Percentiles rank a stretch among this genome's conserved stretches.
Conservation (phyloP, 2,329 filamentous ascomycete species). For the Colletotrichum australisinense region DNA sequence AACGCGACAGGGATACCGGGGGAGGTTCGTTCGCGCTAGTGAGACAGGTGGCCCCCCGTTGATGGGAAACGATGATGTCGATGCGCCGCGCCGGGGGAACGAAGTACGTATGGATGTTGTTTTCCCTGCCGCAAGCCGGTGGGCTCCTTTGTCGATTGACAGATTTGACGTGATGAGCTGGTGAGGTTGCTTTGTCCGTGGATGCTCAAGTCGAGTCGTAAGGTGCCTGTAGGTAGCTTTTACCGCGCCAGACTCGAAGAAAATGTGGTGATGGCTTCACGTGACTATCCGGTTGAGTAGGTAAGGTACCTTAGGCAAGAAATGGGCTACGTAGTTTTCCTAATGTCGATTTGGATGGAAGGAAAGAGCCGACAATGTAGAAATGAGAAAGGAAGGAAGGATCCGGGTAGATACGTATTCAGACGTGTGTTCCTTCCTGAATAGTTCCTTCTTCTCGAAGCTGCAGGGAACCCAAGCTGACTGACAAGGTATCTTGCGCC, state of each 20-base stretch:
- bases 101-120: background rate
- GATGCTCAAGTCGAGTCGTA: background rate
- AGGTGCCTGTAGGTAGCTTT: background rate
- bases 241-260: background rate
- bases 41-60: slow-evolving; percentile 35
- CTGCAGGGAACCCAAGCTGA: slow-evolving; percentile 2
- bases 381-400: background rate
- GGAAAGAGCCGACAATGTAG: background rate
- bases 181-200: background rate
- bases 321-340: background rate
- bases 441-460: background rate
- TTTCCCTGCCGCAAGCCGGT: background rate
- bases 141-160: background rate
- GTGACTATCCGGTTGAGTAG: background rate
- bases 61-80: slow-evolving; percentile 36
- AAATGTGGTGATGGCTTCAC: background rate
- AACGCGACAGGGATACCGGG: slow-evolving; percentile 33
- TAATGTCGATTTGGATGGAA: background rate
- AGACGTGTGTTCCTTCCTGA: background rate
- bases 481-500: slow-evolving; percentile 10
- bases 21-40: slow-evolving; percentile 38
- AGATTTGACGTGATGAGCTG: background rate
- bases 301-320: background rate
- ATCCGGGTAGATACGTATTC: background rate
- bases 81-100: slow-evolving; percentile 29